Evolutionary conservation across 164 flowering plant species (phyloP).

Genomic region (Nymphaea colorata): DNA sequence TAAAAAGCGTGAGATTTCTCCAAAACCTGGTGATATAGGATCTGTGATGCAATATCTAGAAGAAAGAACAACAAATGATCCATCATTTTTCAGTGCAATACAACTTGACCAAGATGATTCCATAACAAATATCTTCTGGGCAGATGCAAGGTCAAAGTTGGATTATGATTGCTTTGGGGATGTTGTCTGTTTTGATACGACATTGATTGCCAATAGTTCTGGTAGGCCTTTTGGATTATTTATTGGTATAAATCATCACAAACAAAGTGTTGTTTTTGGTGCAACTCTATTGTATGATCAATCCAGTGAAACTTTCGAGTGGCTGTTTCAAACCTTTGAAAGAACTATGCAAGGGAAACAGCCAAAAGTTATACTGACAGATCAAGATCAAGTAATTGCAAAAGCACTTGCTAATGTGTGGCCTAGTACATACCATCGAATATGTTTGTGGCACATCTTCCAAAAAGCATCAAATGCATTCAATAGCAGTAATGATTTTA

Average conservation of each 20-base stretch:
- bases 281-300: constrained; percentile 11
- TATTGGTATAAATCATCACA: constrained; percentile 6
- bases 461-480: constrained; percentile 5
- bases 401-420: constrained; percentile 12
- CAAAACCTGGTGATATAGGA: constrained; percentile 1
- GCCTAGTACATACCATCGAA: constrained; percentile 10
- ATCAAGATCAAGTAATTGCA: constrained; percentile 6
- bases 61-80: constrained; percentile 1
- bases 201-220: constrained; percentile 2
- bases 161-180: constrained; percentile 14
- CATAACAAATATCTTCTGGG: constrained; percentile 11
- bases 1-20: not conserved
- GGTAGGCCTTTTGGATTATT: constrained; percentile 13
- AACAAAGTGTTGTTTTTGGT: constrained; percentile 7
- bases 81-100: constrained; percentile 10
- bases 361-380: constrained; percentile 11
- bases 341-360: constrained; percentile 11
- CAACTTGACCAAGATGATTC: constrained; percentile 10
- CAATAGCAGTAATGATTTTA: not conserved
- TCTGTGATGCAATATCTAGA: not conserved
- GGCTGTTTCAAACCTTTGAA: constrained; percentile 12
- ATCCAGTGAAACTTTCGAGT: constrained; percentile 8
- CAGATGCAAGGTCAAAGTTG: constrained; percentile 7
- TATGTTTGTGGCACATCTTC: constrained; percentile 10
- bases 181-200: constrained; percentile 14